phyloP scores from a whole-genome alignment of 2,329 filamentous ascomycete species.

The Dryadomyces quercus-mongolicae region DNA sequence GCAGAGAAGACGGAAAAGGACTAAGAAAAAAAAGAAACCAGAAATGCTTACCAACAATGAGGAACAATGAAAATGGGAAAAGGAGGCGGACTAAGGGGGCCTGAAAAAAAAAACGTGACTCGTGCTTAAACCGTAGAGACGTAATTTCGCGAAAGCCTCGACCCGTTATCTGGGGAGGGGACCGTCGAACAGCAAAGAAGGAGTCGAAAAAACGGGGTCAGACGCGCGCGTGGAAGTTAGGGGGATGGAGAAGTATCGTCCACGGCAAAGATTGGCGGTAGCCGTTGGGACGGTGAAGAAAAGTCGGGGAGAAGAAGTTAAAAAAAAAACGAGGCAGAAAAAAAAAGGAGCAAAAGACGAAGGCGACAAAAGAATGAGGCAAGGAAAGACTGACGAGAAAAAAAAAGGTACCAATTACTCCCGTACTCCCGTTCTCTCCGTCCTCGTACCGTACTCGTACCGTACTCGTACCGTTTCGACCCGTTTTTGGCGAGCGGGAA shows the following conservation, averaged over 20 bases:
- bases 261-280: neutral
- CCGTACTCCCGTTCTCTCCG: too few species aligned
- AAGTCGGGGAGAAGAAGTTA: neutral
- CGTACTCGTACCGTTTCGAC: neutral
- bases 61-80: conserved; percentile 3
- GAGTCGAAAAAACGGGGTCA: neutral
- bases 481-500: neutral
- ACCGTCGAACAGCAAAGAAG: neutral
- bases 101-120: conserved; percentile 1
- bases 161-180: neutral
- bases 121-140: neutral
- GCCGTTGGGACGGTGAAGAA: neutral
- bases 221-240: neutral
- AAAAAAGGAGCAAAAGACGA: neutral
- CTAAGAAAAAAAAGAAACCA: conserved; percentile 3
- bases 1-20: neutral
- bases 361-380: neutral
- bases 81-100: neutral
- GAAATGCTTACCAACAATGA: neutral
- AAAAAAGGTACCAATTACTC: neutral
- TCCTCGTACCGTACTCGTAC: too few species aligned
- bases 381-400: neutral
- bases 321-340: neutral
- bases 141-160: conserved; percentile 3
- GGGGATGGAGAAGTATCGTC: neutral